Base-by-base conservation (phyloP, 495 filamentous ascomycete species). In the Penicillium angulare region DNA sequence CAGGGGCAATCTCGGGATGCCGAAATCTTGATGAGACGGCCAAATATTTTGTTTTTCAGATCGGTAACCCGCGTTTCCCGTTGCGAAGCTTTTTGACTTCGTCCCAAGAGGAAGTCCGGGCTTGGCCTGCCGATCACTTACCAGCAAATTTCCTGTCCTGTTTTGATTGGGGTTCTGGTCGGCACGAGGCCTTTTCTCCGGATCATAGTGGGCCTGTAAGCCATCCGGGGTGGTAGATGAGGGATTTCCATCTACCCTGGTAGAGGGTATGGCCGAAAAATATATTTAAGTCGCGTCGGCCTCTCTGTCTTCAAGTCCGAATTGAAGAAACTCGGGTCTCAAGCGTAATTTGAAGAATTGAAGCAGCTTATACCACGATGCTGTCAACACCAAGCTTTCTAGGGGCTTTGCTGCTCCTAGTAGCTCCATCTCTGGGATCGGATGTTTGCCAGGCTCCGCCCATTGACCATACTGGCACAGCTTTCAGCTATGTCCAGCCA, bases 401-500 rank as follows among this genome's bases (percentile, higher is more conserved):
- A 13, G 42, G 42, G 20, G 24, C 42, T 31, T 44, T 23, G 24
- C 42, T 44, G 20, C 26, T 44, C 5, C n/a, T 44, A 5, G 22
- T 26, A 16, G 26, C 23, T 12, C 42, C 42, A 16, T 9, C 42
- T 18, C n/a, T 44, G 3, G 42, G 42, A 10, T 29, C 42, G 10
- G 43, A 47, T 5, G 13, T 10, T 20, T 47, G 43, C 18, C 12
- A 34, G 20, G 15, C 29, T 24, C 17, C 43, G 20, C 43, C 43
- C 7, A 18, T 47, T 13, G 18, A 47, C 18, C 43, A 47, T 18
- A 27, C 43, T 4, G 43, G 43, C 12, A 20, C 16, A 0, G 29
- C 46, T 18, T 66, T 63, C 42, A 57, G 52, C 38, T 56, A 63
- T 54, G 57, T 66, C 2, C 63, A 63, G 43, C 56, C 63, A 0